Evolutionary conservation across 1,284 basidiomycete species (phyloP).

Genomic region (Golubevia sp.): DNA sequence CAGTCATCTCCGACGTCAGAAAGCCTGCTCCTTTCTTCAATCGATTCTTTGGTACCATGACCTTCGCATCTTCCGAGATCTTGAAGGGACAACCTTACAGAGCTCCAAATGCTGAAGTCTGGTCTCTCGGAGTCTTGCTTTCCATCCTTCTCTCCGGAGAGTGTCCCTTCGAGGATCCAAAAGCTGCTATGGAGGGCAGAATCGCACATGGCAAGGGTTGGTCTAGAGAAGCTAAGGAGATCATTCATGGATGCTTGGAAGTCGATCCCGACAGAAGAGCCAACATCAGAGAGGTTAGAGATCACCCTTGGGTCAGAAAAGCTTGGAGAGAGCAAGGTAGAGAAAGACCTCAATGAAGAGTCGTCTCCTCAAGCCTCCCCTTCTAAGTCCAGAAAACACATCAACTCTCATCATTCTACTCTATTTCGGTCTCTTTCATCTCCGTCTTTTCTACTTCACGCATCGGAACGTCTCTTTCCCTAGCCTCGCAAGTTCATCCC

Average conservation of each 20-base stretch:
- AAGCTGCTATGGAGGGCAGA: slow-evolving; percentile 69
- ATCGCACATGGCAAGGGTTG: slow-evolving; percentile 55
- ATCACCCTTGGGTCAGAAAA: slow-evolving; percentile 74
- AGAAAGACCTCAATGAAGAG: neutral
- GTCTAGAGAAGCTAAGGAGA: slow-evolving; percentile 63
- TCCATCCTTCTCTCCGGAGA: slow-evolving; percentile 83
- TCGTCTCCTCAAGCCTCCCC: neutral
- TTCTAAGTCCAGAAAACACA: neutral
- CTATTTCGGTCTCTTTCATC: neutral
- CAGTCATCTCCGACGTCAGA: slow-evolving; percentile 74
- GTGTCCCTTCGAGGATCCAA: slow-evolving; percentile 78
- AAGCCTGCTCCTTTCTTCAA: slow-evolving; percentile 72
- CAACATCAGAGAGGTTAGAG: slow-evolving; percentile 73
- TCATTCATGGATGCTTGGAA: slow-evolving; percentile 76
- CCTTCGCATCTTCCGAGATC: slow-evolving; percentile 70
- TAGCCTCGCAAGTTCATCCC: neutral
- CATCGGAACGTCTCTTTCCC: too few relatives aligned
- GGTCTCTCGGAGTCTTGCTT: slow-evolving; percentile 87
- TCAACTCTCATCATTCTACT: neutral
- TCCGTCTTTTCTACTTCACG: too few relatives aligned
- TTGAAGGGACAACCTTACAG: slow-evolving; percentile 71
- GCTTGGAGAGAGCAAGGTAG: slow-evolving; percentile 35
- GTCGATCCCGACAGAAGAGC: slow-evolving; percentile 72
- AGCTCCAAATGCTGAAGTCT: slow-evolving; percentile 80
- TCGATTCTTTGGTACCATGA: slow-evolving; percentile 53